Evolutionary conservation across 768 basidiomycete species (phyloP).

Genomic region (Leucosporidium yakuticum): DNA sequence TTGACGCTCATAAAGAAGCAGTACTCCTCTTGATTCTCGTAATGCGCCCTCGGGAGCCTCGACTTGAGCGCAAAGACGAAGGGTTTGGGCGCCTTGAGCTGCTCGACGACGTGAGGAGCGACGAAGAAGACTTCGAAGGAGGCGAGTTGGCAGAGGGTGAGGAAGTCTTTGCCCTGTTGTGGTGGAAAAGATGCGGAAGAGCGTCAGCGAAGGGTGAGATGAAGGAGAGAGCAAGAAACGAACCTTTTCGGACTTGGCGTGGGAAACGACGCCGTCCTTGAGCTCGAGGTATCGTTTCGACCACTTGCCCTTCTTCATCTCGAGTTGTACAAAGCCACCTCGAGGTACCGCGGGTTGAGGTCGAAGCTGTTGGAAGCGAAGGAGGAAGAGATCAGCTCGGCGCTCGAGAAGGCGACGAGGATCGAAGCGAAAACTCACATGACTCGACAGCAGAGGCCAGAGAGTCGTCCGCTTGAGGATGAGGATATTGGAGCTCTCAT

Average conservation of each 20-base stretch:
- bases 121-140: constrained; percentile 83
- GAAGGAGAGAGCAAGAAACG: constrained; percentile 36
- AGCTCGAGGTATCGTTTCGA: constrained; percentile 83
- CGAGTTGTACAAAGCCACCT: constrained; percentile 73
- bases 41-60: constrained; percentile 46
- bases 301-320: constrained; percentile 91
- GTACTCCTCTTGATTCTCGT: constrained; percentile 58
- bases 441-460: constrained; percentile 40
- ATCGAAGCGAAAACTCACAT: background rate
- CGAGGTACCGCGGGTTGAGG: constrained; percentile 42
- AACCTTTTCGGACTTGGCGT: constrained; percentile 85
- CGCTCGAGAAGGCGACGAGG: constrained; percentile 45
- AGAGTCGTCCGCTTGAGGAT: constrained; percentile 69
- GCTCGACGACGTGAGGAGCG: constrained; percentile 50
- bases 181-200: background rate
- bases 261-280: constrained; percentile 74
- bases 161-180: constrained; percentile 72
- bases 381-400: constrained; percentile 38
- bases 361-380: constrained; percentile 2
- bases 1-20: constrained; percentile 76
- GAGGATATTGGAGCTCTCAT: constrained; percentile 72
- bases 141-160: constrained; percentile 71
- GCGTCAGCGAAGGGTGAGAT: background rate
- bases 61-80: constrained; percentile 84
- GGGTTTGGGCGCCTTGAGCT: constrained; percentile 71